Evolutionary conservation across 768 basidiomycete genomes (phyloP).

Genomic region (Boletus edulis): DNA sequence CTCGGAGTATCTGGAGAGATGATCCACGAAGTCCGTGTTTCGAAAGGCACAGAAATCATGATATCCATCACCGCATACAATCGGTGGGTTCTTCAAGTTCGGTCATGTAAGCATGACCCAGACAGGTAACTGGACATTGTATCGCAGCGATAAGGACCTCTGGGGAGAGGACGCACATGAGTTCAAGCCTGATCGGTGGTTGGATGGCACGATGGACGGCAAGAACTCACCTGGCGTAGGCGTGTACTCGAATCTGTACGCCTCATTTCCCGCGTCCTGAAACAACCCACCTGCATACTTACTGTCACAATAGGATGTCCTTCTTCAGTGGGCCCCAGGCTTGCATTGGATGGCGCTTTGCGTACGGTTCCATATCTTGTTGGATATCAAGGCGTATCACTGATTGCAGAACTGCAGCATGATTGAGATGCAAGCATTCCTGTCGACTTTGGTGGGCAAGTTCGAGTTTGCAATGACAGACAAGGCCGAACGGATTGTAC

Average conservation of each 20-base stretch:
- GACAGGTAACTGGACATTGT: not conserved
- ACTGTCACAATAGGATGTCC: conserved; percentile 9
- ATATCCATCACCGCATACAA: too few relatives aligned
- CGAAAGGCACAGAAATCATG: too few relatives aligned
- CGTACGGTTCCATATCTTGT: conserved; percentile 11
- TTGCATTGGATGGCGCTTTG: conserved; percentile 30
- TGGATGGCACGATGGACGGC: not conserved
- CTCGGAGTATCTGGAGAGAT: too few relatives aligned
- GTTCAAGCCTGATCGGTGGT: conserved; percentile 8
- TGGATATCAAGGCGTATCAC: not conserved
- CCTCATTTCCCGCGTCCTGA: not conserved
- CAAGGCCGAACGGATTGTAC: too few relatives aligned
- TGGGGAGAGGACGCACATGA: conserved; percentile 23
- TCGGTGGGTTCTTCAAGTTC: too few relatives aligned
- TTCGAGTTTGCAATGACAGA: conserved; percentile 43
- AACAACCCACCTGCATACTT: not conserved
- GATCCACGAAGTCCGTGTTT: too few relatives aligned
- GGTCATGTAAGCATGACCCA: too few relatives aligned
- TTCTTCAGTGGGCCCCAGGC: conserved; percentile 14
- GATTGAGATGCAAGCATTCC: conserved; percentile 53
- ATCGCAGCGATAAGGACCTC: conserved; percentile 9
- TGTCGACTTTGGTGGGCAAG: conserved; percentile 49
- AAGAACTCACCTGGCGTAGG: conserved; percentile 5
- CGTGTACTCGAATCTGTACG: conserved; percentile 11
- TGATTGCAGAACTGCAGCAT: conserved; percentile 23